Conservation (phyloP, 208 protist species). For the Acanthamoeba rhysodes region DNA sequence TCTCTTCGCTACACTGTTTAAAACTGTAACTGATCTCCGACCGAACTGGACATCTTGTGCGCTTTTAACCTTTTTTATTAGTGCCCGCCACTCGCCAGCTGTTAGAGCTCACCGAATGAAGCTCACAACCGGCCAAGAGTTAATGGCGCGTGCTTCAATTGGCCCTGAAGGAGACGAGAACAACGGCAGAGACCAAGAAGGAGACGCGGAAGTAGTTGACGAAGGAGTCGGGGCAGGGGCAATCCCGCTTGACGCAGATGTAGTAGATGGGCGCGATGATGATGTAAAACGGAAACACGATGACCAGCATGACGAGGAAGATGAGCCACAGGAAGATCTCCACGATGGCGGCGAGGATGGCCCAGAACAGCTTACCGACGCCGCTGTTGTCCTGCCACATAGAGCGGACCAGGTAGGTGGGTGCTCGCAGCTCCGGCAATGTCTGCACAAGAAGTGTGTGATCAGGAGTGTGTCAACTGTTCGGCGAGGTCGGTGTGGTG, state of each 20-base stretch:
- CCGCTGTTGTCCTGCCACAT: not conserved
- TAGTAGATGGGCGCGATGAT: not conserved
- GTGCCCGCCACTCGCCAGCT: too few species aligned
- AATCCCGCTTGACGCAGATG: not conserved
- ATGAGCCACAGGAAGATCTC: not conserved
- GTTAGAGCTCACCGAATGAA: too few species aligned
- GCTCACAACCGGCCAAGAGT: too few species aligned
- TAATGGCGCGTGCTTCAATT: too few species aligned
- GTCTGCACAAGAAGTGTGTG: not conserved
- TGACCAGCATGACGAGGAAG: constrained; percentile 7
- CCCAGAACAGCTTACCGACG: not conserved
- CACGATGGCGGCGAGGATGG: not conserved
- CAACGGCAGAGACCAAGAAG: not conserved
- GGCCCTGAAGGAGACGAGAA: not conserved
- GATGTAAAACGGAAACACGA: not conserved
- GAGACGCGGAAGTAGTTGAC: constrained; percentile 11
- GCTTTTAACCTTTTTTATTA: too few species aligned
- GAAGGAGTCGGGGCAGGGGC: not conserved
- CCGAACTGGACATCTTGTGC: too few species aligned
- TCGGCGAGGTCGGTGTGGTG: too few species aligned
- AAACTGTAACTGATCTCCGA: too few species aligned
- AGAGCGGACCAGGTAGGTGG: not conserved
- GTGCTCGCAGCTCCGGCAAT: not conserved
- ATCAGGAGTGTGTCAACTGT: too few species aligned
- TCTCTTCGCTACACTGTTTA: too few species aligned